Conservation (phyloP, 495 filamentous ascomycete species). For the Aspergillus indologenus region DNA sequence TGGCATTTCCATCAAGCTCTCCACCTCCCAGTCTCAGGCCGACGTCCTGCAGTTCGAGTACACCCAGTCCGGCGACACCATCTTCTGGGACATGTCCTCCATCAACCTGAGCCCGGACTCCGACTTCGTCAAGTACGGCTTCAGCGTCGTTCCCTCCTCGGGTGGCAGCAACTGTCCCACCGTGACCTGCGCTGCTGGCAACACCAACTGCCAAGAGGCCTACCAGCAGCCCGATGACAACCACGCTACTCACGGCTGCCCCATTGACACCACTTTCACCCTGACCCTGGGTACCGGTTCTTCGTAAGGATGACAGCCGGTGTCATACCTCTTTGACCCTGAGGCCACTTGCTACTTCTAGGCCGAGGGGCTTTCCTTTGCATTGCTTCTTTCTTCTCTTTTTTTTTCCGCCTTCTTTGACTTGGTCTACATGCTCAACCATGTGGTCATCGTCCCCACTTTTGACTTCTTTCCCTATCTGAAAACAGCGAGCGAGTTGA, state of each 20-base stretch:
- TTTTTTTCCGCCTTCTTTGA: not conserved
- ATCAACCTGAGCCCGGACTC: constrained; percentile 39
- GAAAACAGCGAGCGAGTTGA: not conserved
- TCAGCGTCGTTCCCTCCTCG: constrained; percentile 35
- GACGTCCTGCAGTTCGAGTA: constrained; percentile 51
- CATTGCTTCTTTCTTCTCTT: constrained; percentile 4
- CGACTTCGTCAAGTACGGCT: constrained; percentile 42
- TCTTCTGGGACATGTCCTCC: constrained; percentile 48
- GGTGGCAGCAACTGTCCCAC: constrained; percentile 29
- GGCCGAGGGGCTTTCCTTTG: too few relatives aligned
- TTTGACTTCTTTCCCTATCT: not conserved
- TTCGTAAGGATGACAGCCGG: not conserved
- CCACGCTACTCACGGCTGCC: constrained; percentile 47
- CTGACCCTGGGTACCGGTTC: constrained; percentile 29
- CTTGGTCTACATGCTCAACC: too few relatives aligned
- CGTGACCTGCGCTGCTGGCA: constrained; percentile 39
- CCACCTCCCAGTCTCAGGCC: constrained; percentile 28
- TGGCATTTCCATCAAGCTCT: constrained; percentile 48
- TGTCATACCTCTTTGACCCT: too few relatives aligned
- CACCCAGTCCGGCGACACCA: constrained; percentile 35
- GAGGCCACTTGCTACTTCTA: too few relatives aligned
- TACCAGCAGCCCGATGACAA: constrained; percentile 44
- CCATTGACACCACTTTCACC: constrained; percentile 39
- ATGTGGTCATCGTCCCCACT: not conserved
- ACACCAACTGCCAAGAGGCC: constrained; percentile 36